A percentile compares a stretch with the other conserved stretches of the same genome.
phyloP scores from a whole-genome alignment of 768 basidiomycete species.

The Tricholoma flavovirens region DNA sequence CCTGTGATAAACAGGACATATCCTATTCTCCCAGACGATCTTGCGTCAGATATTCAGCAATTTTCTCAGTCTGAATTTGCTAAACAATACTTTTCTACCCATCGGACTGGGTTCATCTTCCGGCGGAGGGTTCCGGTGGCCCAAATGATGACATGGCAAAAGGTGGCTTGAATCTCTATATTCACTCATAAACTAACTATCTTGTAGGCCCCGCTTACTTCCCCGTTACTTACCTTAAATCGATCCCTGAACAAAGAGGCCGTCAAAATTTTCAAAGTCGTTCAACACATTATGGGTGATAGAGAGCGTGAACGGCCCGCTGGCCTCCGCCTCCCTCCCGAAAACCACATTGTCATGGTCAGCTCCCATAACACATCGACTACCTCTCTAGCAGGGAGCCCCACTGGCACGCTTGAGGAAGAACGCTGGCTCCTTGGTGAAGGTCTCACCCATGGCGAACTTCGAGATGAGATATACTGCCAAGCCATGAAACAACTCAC shows the following conservation, averaged over 20 bases:
- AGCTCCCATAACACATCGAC: conserved; percentile 42
- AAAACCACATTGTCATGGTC: conserved; percentile 38
- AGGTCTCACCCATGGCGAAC: conserved; percentile 73
- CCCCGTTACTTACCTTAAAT: conserved; percentile 71
- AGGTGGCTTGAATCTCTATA: conserved; percentile 31
- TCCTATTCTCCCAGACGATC: conserved; percentile 72
- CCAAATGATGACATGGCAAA: conserved; percentile 92
- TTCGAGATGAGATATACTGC: conserved; percentile 91
- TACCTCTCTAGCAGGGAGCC: conserved; percentile 34
- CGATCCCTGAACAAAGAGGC: conserved; percentile 68
- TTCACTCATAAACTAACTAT: background rate
- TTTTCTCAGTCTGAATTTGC: conserved; percentile 87
- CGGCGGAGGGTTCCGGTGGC: conserved; percentile 74
- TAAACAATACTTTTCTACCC: conserved; percentile 82
- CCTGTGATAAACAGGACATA: conserved; percentile 45
- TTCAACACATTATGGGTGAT: conserved; percentile 94
- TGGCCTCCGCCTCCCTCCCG: conserved; percentile 42
- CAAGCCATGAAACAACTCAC: conserved; percentile 90
- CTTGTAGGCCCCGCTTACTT: conserved; percentile 51
- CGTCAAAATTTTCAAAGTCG: conserved; percentile 79
- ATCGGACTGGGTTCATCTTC: conserved; percentile 86
- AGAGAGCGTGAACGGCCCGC: conserved; percentile 64
- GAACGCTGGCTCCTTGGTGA: conserved; percentile 81
- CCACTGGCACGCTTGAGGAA: conserved; percentile 61
- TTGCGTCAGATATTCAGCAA: conserved; percentile 80